phyloP scores from a whole-genome alignment of 768 basidiomycete genomes.

The Xerocomellus intermedius region DNA sequence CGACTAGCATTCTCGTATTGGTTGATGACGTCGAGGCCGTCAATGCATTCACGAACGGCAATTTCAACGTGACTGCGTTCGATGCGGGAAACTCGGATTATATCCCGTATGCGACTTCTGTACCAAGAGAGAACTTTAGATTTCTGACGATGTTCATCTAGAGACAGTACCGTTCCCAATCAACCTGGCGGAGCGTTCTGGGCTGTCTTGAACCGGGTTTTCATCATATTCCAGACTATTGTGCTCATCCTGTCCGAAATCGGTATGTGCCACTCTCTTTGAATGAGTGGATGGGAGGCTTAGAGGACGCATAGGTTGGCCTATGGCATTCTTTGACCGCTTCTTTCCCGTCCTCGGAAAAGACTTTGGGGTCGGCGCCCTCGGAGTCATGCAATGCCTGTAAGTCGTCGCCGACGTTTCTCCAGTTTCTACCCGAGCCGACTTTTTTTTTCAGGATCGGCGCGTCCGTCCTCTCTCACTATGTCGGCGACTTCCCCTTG shows the following conservation, averaged over 20 bases:
- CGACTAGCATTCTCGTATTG: constrained; percentile 70
- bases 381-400: constrained; percentile 87
- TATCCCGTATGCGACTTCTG: constrained; percentile 57
- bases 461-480: constrained; percentile 69
- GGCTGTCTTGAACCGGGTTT: constrained; percentile 81
- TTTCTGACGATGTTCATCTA: constrained; percentile 17
- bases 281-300: neutral
- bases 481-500: constrained; percentile 80
- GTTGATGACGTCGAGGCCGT: constrained; percentile 76
- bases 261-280: constrained; percentile 33
- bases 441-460: constrained; percentile 45
- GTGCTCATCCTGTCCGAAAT: constrained; percentile 54
- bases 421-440: neutral
- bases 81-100: constrained; percentile 67
- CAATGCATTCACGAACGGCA: constrained; percentile 52
- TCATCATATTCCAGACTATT: constrained; percentile 79
- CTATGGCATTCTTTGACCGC: constrained; percentile 73
- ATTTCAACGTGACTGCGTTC: constrained; percentile 39
- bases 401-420: constrained; percentile 36
- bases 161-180: constrained; percentile 86
- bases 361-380: constrained; percentile 80
- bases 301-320: constrained; percentile 51
- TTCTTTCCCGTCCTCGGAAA: constrained; percentile 90
- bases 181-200: constrained; percentile 92
- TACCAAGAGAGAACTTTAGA: neutral